These are phyloP conservation scores for Alloteropsis semialata DNA, from an alignment of 176 grass and related monocot species.

Conservation along the genomic window DNA sequence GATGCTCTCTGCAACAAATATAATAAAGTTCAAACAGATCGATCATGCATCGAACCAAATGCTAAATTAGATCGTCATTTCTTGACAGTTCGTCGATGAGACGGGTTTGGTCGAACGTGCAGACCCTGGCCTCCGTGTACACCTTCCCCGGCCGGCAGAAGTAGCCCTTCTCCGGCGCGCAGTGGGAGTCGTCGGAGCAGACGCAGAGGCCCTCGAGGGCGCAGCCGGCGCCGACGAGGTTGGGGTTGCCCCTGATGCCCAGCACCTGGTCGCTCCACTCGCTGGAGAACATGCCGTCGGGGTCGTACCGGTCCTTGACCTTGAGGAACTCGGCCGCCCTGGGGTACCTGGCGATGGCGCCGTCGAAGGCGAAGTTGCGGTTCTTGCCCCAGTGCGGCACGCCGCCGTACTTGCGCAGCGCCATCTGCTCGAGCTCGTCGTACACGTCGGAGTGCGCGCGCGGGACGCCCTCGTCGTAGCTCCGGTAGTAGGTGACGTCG, in stretches of 20 bases:
- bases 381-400: slow-evolving; percentile 80
- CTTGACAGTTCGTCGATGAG: not conserved
- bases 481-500: slow-evolving; percentile 62
- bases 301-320: slow-evolving; percentile 42
- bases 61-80: too few species aligned
- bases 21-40: not conserved
- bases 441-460: slow-evolving; percentile 20
- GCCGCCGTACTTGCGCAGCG: slow-evolving; percentile 40
- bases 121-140: slow-evolving; percentile 38
- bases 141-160: slow-evolving; percentile 33
- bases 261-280: slow-evolving; percentile 77
- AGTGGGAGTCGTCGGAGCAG: slow-evolving; percentile 37
- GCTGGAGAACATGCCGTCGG: slow-evolving; percentile 63
- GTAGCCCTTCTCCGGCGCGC: slow-evolving; percentile 36
- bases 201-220: slow-evolving; percentile 48
- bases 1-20: not conserved
- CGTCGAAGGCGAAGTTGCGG: slow-evolving; percentile 56
- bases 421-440: slow-evolving; percentile 34
- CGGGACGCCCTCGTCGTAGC: not conserved
- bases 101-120: not conserved
- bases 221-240: not conserved
- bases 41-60: not conserved
- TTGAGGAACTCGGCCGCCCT: slow-evolving; percentile 20
- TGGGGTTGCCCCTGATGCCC: slow-evolving; percentile 24
- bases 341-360: slow-evolving; percentile 28